These are phyloP conservation scores for Melampsora larici-populina DNA, from an alignment of 1,284 basidiomycete genomes.

Conservation along the genomic window DNA sequence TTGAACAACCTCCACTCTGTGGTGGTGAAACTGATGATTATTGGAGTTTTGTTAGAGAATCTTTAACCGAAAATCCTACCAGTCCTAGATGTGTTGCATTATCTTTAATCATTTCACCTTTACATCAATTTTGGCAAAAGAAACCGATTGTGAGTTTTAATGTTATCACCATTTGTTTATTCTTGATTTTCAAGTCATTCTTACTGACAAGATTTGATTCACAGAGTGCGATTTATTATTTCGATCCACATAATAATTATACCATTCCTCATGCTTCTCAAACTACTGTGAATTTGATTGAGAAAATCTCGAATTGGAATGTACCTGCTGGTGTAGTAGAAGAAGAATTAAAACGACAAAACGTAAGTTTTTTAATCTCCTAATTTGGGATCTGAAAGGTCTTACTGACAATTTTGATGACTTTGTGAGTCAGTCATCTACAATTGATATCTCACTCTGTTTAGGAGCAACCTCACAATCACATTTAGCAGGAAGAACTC, in stretches of 20 bases:
- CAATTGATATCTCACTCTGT: slow-evolving; percentile 95
- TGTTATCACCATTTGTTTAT: not conserved
- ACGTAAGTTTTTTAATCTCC: slow-evolving; percentile 63
- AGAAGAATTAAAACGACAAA: slow-evolving; percentile 90
- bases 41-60: slow-evolving; percentile 87
- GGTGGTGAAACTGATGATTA: slow-evolving; percentile 94
- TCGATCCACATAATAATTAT: slow-evolving; percentile 52
- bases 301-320: slow-evolving; percentile 86
- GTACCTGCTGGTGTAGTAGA: slow-evolving; percentile 82
- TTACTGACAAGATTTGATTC: not conserved
- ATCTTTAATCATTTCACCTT: slow-evolving; percentile 30
- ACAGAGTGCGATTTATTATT: slow-evolving; percentile 57
- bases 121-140: slow-evolving; percentile 44
- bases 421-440: slow-evolving; percentile 69
- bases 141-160: slow-evolving; percentile 39
- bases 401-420: slow-evolving; percentile 2
- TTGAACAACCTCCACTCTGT: slow-evolving; percentile 85
- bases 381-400: slow-evolving; percentile 11
- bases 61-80: slow-evolving; percentile 85
- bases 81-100: slow-evolving; percentile 80
- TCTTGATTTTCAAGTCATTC: not conserved
- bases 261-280: slow-evolving; percentile 68
- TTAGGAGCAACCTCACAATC: slow-evolving; percentile 81
- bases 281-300: slow-evolving; percentile 78
- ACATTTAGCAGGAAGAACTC: slow-evolving; percentile 70